Conservation (phyloP, 352 stramenopile species). For the Globisporangium carolinianum region DNA sequence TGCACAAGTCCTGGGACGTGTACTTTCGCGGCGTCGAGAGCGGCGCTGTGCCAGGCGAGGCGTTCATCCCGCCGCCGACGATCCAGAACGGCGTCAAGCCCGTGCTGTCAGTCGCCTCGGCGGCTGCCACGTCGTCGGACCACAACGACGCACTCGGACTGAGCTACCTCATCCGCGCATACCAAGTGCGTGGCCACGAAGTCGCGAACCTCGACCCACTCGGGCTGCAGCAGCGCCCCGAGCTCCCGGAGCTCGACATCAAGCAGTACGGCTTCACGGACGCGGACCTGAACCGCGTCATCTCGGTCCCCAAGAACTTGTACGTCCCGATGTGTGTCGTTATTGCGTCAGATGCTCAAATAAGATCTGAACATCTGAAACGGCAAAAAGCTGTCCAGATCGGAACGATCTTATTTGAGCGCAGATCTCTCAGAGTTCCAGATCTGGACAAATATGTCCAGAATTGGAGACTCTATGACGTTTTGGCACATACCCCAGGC, state of each 20-base stretch:
- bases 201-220: constrained; percentile 96
- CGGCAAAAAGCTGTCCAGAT: too few species aligned
- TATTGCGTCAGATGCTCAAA: neutral
- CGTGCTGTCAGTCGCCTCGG: constrained; percentile 35
- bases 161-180: constrained; percentile 96
- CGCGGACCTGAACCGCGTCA: constrained; percentile 84
- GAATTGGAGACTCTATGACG: too few species aligned
- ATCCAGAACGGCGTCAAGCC: constrained; percentile 72
- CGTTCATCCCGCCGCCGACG: constrained; percentile 76
- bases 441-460: too few species aligned
- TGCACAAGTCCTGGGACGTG: constrained; percentile 85
- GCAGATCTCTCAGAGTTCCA: too few species aligned
- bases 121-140: constrained; percentile 23
- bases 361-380: too few species aligned
- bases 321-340: constrained; percentile 20
- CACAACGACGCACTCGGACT: constrained; percentile 87
- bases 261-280: constrained; percentile 91
- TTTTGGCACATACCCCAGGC: too few species aligned
- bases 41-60: constrained; percentile 67
- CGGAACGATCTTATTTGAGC: too few species aligned
- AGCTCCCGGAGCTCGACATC: constrained; percentile 85
- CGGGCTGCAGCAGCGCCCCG: constrained; percentile 64
- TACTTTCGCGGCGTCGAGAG: constrained; percentile 83
- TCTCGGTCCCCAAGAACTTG: constrained; percentile 86
- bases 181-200: constrained; percentile 96